phyloP scores from a whole-genome alignment of 805 yeast genomes.

The Debaryomyces hansenii region DNA sequence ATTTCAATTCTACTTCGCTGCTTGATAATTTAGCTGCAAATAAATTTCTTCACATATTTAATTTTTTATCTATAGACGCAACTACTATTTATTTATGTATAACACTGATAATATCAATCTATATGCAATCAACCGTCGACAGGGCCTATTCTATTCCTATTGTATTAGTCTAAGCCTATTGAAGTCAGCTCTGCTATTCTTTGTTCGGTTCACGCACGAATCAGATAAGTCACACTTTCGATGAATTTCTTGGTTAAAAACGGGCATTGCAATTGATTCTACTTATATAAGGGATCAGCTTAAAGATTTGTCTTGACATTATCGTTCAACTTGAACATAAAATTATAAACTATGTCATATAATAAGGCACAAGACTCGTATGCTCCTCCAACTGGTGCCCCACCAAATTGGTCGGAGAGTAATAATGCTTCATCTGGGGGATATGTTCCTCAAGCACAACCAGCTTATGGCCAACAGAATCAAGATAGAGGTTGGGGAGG shows the following conservation, averaged over 20 bases:
- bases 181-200: too few species aligned
- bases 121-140: too few species aligned
- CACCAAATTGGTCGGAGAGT: constrained; percentile 24
- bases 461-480: constrained; percentile 13
- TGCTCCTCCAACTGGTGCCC: constrained; percentile 29
- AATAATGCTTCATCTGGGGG: constrained; percentile 9
- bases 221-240: background rate
- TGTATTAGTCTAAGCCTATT: too few species aligned
- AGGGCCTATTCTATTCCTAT: too few species aligned
- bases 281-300: too few species aligned
- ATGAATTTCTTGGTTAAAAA: background rate
- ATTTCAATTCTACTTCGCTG: background rate
- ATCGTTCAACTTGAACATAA: too few species aligned
- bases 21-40: background rate
- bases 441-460: constrained; percentile 24
- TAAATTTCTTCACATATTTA: too few species aligned
- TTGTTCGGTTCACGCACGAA: background rate
- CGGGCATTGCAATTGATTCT: background rate
- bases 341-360: constrained; percentile 4
- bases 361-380: constrained; percentile 7
- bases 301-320: too few species aligned
- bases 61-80: too few species aligned
- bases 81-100: too few species aligned
- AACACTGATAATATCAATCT: too few species aligned
- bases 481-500: constrained; percentile 26